phyloP scores from a whole-genome alignment of 495 filamentous ascomycete species.

The Barbatosphaeria neglecta region DNA sequence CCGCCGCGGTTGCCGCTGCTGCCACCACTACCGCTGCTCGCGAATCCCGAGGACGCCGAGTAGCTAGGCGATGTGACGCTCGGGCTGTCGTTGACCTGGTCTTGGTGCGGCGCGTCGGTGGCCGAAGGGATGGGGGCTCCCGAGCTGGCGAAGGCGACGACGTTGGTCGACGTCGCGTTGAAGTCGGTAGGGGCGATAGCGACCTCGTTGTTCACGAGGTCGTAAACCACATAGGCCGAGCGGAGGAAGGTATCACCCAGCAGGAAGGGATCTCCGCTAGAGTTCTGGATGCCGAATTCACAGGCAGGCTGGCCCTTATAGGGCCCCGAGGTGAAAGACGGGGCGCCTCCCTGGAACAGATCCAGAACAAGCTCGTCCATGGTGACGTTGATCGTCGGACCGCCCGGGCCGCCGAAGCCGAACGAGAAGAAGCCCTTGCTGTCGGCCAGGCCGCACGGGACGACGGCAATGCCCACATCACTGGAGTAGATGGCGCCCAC shows the following conservation, averaged over 20 bases:
- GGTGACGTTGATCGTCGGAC: constrained; percentile 56
- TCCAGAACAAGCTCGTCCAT: constrained; percentile 71
- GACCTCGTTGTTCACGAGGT: constrained; percentile 80
- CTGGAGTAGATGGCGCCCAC: constrained; percentile 47
- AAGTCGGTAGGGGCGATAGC: constrained; percentile 78
- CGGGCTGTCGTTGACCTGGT: constrained; percentile 16
- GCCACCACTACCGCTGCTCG: not conserved
- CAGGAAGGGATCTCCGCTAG: constrained; percentile 47
- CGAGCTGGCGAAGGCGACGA: constrained; percentile 37
- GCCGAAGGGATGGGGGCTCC: constrained; percentile 41
- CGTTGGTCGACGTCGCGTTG: constrained; percentile 52
- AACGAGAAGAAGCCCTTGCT: constrained; percentile 57
- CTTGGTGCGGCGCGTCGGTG: constrained; percentile 30
- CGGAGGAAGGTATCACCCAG: constrained; percentile 94
- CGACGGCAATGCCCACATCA: constrained; percentile 40
- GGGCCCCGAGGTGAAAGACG: constrained; percentile 26
- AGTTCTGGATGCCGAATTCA: constrained; percentile 66
- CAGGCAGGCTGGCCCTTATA: constrained; percentile 51
- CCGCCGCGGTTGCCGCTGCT: constrained; percentile 1
- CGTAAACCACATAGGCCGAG: constrained; percentile 90
- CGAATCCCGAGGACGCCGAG: constrained; percentile 26
- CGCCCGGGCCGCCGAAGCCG: constrained; percentile 51
- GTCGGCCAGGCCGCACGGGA: constrained; percentile 59
- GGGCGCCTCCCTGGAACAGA: constrained; percentile 32
- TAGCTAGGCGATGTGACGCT: constrained; percentile 21